Base-by-base conservation (phyloP, 2,329 filamentous ascomycete genomes). In the Arthrobotrys iridis region DNA sequence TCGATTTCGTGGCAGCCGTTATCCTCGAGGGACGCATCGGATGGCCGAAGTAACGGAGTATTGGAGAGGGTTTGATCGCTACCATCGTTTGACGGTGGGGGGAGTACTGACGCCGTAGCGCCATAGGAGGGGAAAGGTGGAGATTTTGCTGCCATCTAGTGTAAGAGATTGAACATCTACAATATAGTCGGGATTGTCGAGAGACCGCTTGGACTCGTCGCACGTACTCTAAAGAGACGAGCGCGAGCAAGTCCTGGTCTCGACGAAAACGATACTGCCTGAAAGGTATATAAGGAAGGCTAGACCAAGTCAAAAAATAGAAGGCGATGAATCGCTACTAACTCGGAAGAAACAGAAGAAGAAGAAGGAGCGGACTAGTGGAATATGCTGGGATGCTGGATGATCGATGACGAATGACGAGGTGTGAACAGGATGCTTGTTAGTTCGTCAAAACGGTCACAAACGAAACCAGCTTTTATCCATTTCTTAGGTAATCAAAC, bases 21-120 rank as follows among this genome's bases (percentile, higher is more conserved):
- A 22, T 65, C 48, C 5, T 63, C 37, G 7, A 33, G 8, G 18
- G 33, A 43, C 20, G 40, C 43, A 33, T 50, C 37, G 26, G 64
- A 48, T 35, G 63, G 35, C 59, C 24, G 57, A 22, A 57, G 57
- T 13, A 68, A 52, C 3, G 57, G 63, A 10, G 71, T 68, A 30
- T 68, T 55, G 4, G 71, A 57, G 30, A 75, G 63, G 1, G 71
- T 75, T 26, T 64, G 55, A 24, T 75, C 71, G 58, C 63, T 68
- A 52, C 68, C 71, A 10, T 75, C 71, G 35, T 67, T 41, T 5
- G 15, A 48, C 6, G 26, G 33, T 1, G 35, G 8, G 15, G 59
- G 58, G 30, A 28, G 26, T 6, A 46, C 15, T 22, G 52, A 33
- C 40, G 67, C 15, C 28, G 37, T 59, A 7, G 71, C 63, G 46